Conservation (phyloP, 2,329 filamentous ascomycete species). For the Apiospora pterosperma region DNA sequence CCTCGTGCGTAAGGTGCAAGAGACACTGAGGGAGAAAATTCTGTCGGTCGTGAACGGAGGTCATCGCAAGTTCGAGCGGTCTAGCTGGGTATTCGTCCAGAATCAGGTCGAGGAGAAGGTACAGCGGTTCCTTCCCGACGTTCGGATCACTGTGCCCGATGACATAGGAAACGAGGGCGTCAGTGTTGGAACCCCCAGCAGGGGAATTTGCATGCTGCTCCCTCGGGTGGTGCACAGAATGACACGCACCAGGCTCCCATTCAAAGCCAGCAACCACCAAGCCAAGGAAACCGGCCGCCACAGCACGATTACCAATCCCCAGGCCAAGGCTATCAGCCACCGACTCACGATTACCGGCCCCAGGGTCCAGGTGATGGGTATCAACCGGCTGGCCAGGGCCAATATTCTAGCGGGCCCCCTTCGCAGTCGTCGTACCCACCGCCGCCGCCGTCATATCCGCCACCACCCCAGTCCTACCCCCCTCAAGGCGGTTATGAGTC, state of each 20-base stretch:
- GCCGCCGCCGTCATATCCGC: neutral
- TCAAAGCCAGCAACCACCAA: neutral
- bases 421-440: neutral
- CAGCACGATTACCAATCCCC: neutral
- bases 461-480: neutral
- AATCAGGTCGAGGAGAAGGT: slow-evolving; percentile 42
- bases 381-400: neutral
- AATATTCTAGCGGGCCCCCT: neutral
- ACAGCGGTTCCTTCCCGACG: slow-evolving; percentile 41
- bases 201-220: slow-evolving; percentile 9
- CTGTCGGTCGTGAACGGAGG: slow-evolving; percentile 43
- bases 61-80: slow-evolving; percentile 42
- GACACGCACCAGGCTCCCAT: neutral
- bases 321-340: neutral
- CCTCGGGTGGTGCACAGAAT: neutral
- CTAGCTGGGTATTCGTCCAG: slow-evolving; percentile 45
- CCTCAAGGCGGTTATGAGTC: neutral
- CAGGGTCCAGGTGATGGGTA: neutral
- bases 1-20: slow-evolving; percentile 42
- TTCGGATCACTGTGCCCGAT: slow-evolving; percentile 42
- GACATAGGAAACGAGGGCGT: slow-evolving; percentile 46
- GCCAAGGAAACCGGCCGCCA: neutral
- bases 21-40: slow-evolving; percentile 41
- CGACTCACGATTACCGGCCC: neutral
- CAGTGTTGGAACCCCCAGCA: slow-evolving; percentile 36